A percentile compares a stretch with the other conserved stretches of the same genome.
phyloP scores from a whole-genome alignment of 2,329 filamentous ascomycete species.

The Pestalotiopsis sp. region DNA sequence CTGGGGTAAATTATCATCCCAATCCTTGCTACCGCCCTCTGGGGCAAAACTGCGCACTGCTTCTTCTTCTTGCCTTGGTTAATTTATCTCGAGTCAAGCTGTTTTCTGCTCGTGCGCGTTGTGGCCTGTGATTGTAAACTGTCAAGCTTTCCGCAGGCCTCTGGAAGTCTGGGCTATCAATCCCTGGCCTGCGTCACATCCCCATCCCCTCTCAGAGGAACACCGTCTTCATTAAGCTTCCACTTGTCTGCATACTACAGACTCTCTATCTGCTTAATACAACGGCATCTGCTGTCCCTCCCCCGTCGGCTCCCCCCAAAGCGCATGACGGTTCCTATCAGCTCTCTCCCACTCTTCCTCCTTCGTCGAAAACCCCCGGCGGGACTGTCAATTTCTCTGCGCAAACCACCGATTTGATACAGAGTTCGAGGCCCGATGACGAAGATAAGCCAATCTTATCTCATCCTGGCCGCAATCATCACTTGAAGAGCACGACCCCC shows the following conservation, averaged over 20 bases:
- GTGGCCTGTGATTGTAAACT: not conserved
- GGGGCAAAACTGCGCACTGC: not conserved
- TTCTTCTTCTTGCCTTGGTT: not conserved
- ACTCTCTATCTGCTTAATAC: not conserved
- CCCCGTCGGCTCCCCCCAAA: not conserved
- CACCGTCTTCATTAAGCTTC: constrained; percentile 3
- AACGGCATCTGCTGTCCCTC: not conserved
- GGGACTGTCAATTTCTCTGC: constrained; percentile 7
- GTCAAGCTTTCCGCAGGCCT: not conserved
- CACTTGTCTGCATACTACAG: not conserved
- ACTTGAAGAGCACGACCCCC: constrained; percentile 41
- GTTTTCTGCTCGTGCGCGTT: not conserved
- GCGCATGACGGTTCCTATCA: constrained; percentile 7
- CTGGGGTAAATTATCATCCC: not conserved
- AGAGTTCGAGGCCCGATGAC: constrained; percentile 48
- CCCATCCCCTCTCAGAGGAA: not conserved
- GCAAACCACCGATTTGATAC: constrained; percentile 5
- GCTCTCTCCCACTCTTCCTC: constrained; percentile 13
- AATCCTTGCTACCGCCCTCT: not conserved
- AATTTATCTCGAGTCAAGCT: constrained; percentile 4
- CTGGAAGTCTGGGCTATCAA: constrained; percentile 3
- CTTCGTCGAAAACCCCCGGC: constrained; percentile 11
- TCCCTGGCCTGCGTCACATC: constrained; percentile 12
- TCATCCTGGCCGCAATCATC: constrained; percentile 55
- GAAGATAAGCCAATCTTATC: constrained; percentile 61